Conservation (phyloP, 306 rosid genomes). For the Ceratonia siliqua region DNA sequence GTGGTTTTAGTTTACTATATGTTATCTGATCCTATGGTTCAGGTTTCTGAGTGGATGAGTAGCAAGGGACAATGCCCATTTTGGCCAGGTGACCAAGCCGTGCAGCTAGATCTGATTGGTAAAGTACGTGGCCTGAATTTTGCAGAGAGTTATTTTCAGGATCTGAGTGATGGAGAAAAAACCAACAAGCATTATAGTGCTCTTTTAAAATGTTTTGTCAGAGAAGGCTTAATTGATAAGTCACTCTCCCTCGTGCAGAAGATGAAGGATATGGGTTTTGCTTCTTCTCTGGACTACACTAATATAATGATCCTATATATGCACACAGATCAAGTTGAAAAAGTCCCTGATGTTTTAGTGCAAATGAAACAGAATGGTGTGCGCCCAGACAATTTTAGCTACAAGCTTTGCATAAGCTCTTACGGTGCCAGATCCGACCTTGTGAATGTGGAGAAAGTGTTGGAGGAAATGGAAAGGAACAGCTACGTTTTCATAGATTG, state of each 20-base stretch:
- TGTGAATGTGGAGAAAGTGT: slow-evolving; percentile 54
- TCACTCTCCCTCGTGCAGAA: slow-evolving; percentile 63
- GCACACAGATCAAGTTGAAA: slow-evolving; percentile 49
- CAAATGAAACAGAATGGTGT: slow-evolving; percentile 63
- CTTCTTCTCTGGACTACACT: slow-evolving; percentile 52
- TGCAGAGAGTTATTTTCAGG: slow-evolving; percentile 63
- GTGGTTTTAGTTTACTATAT: neutral
- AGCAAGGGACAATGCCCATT: slow-evolving; percentile 45
- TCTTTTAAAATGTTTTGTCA: slow-evolving; percentile 70
- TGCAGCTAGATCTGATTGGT: slow-evolving; percentile 65
- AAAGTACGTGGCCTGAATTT: slow-evolving; percentile 60
- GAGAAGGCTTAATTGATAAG: slow-evolving; percentile 62
- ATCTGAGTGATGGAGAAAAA: slow-evolving; percentile 50
- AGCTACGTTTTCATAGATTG: slow-evolving; percentile 46
- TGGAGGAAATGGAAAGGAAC: slow-evolving; percentile 60
- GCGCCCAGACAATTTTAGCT: slow-evolving; percentile 60
- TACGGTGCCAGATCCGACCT: slow-evolving; percentile 57
- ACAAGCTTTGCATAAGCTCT: slow-evolving; percentile 62
- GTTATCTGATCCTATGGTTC: neutral
- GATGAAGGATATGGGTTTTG: slow-evolving; percentile 69
- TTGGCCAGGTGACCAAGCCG: slow-evolving; percentile 51
- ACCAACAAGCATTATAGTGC: slow-evolving; percentile 56
- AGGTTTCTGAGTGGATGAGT: slow-evolving; percentile 81
- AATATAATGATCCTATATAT: slow-evolving; percentile 65
- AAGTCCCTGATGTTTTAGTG: slow-evolving; percentile 54